Conservation (phyloP, 306 rosid genomes). For the Lupinus albus region DNA sequence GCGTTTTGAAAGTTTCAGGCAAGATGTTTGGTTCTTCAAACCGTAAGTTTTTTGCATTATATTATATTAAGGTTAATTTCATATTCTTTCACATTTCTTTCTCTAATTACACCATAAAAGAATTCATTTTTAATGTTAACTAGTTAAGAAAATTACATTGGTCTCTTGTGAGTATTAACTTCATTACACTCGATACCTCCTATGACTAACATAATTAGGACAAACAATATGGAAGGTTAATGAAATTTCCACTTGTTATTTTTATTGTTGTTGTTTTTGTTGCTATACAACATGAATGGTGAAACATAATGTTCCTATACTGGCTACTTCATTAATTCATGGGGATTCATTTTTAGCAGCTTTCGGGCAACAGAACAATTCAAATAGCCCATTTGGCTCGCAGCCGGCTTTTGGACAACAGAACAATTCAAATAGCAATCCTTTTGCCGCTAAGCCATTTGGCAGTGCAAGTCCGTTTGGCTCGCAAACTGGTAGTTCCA, state of each 20-base stretch:
- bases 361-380: constrained; percentile 69
- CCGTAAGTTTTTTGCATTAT: constrained; percentile 59
- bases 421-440: constrained; percentile 63
- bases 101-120: neutral
- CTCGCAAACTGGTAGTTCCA: constrained; percentile 60
- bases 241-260: neutral
- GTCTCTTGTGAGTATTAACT: too few relatives aligned
- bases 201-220: too few relatives aligned
- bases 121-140: too few relatives aligned
- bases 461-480: constrained; percentile 82
- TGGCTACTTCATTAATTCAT: constrained; percentile 16
- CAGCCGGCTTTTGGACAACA: constrained; percentile 74
- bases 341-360: constrained; percentile 55
- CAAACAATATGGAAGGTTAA: too few relatives aligned
- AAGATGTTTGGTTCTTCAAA: constrained; percentile 77
- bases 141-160: too few relatives aligned
- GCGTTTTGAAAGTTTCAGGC: constrained; percentile 35
- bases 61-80: neutral
- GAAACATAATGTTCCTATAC: constrained; percentile 25
- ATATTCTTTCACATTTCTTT: neutral
- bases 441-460: constrained; percentile 84
- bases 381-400: constrained; percentile 81
- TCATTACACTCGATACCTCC: too few relatives aligned
- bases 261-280: constrained; percentile 5
- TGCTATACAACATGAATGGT: neutral